Percentiles rank a stretch among this genome's conserved stretches.
Conservation (phyloP, 345 rosid species). For the Passiflora organensis region DNA sequence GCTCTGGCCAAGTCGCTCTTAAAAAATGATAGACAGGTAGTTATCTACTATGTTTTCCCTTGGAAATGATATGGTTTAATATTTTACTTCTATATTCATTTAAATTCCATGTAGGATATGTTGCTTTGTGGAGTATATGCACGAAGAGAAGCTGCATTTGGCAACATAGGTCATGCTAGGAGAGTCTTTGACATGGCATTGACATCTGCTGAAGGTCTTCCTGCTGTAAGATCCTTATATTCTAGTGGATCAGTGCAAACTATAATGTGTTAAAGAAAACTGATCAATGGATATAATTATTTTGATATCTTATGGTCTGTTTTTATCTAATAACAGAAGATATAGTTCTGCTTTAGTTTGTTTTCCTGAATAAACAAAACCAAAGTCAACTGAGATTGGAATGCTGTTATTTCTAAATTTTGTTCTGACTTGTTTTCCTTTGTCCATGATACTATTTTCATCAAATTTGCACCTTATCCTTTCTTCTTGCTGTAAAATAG, state of each 20-base stretch:
- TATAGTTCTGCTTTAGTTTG: no score
- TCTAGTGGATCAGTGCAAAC: no score
- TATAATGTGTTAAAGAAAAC: no score
- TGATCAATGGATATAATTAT: neutral
- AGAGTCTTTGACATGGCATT: slow-evolving; percentile 92
- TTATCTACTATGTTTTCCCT: slow-evolving; percentile 13
- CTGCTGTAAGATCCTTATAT: slow-evolving; percentile 42
- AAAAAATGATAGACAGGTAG: slow-evolving; percentile 93
- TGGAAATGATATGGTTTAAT: neutral
- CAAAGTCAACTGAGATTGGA: no score
- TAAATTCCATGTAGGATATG: slow-evolving; percentile 51
- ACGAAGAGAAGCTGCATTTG: slow-evolving; percentile 73
- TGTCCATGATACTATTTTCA: no score
- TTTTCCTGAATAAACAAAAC: no score
- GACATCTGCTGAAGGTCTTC: slow-evolving; percentile 68
- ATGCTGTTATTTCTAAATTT: no score
- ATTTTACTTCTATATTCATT: neutral
- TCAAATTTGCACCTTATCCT: no score
- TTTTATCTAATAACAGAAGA: no score
- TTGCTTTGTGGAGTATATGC: slow-evolving; percentile 97
- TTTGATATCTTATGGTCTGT: neutral
- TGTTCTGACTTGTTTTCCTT: no score
- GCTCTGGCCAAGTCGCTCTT: slow-evolving; percentile 80
- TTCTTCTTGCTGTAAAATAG: no score
- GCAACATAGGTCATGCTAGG: slow-evolving; percentile 84